Conservation (phyloP, 2,329 filamentous ascomycete genomes). For the Emmonsia crescens region DNA sequence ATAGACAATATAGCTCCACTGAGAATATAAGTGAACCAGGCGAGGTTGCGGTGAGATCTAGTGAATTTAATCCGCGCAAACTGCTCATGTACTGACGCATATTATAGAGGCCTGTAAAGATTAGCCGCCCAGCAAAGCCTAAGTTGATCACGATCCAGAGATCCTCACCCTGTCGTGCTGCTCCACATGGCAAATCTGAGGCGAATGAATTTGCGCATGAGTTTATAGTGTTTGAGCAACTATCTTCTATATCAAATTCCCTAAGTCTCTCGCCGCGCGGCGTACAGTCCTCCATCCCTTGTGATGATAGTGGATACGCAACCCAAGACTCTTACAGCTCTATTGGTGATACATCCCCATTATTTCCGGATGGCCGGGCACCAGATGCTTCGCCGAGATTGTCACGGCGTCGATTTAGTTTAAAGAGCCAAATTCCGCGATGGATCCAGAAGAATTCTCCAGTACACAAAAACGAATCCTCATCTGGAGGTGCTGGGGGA, state of each 20-base stretch:
- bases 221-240: neutral
- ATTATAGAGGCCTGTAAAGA: neutral
- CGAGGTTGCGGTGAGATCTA: neutral
- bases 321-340: neutral
- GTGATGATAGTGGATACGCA: neutral
- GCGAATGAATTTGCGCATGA: neutral
- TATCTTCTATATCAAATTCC: neutral
- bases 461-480: slow-evolving; percentile 12
- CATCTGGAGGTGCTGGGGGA: neutral
- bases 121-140: neutral
- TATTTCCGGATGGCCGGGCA: neutral
- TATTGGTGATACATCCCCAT: neutral
- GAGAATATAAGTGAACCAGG: neutral
- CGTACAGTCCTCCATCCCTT: neutral
- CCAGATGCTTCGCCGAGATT: neutral
- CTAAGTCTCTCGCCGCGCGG: neutral
- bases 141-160: neutral
- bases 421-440: neutral
- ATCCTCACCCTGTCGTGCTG: neutral
- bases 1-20: neutral
- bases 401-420: neutral
- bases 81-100: neutral
- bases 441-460: slow-evolving; percentile 8
- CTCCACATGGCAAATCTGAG: neutral
- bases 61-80: neutral